phyloP scores from a whole-genome alignment of 495 filamentous ascomycete genomes.

The Hypoxylon rickii region DNA sequence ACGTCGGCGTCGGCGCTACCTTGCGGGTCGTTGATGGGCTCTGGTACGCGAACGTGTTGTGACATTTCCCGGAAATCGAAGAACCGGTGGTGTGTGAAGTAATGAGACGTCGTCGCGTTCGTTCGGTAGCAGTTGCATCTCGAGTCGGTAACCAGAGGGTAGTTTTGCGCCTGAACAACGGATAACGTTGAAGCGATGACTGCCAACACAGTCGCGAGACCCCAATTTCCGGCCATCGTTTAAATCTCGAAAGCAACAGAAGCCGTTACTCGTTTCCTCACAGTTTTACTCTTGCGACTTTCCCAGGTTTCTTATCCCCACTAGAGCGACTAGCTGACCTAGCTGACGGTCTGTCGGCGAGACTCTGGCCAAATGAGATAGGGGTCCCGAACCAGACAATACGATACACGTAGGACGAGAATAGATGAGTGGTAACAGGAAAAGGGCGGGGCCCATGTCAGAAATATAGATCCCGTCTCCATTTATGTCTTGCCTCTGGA shows the following conservation, averaged over 20 bases:
- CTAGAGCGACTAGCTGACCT: too few species aligned
- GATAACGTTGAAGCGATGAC: conserved; percentile 15
- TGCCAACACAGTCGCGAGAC: conserved; percentile 14
- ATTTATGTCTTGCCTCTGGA: conserved; percentile 2
- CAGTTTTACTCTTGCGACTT: neutral
- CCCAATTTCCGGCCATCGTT: conserved; percentile 14
- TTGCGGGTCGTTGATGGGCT: conserved; percentile 37
- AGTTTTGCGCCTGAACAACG: conserved; percentile 29
- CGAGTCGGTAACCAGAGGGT: conserved; percentile 47
- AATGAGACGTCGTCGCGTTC: conserved; percentile 51
- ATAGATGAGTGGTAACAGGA: too few species aligned
- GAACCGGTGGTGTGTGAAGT: conserved; percentile 68
- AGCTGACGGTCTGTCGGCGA: too few species aligned
- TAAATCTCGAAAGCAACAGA: neutral
- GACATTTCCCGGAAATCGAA: conserved; percentile 66
- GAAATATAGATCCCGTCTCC: neutral
- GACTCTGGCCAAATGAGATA: too few species aligned
- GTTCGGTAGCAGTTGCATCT: conserved; percentile 55
- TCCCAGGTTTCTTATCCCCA: neutral
- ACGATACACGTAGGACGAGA: too few species aligned
- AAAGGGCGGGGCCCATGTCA: too few species aligned
- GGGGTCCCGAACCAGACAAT: too few species aligned
- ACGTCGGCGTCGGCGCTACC: conserved; percentile 37
- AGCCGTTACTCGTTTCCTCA: neutral
- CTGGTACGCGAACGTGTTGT: conserved; percentile 44